Evolutionary conservation across 2,329 filamentous ascomycete genomes (phyloP).

Genomic region (Talaromyces sp.): DNA sequence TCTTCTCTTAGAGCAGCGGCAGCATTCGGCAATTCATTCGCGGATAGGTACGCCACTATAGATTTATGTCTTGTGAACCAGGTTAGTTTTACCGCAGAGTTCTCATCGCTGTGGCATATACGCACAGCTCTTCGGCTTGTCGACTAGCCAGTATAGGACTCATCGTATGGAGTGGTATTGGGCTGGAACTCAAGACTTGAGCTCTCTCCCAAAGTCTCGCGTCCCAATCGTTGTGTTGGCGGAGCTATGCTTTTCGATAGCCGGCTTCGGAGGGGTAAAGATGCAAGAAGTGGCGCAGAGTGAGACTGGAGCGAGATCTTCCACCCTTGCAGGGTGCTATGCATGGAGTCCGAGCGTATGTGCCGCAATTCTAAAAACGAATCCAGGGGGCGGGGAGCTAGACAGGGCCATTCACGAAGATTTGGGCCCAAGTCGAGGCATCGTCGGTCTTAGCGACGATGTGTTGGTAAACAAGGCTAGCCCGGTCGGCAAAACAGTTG

Average conservation of each 20-base stretch:
- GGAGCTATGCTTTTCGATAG: background rate
- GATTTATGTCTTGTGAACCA: constrained; percentile 70
- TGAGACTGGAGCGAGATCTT: background rate
- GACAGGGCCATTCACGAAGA: background rate
- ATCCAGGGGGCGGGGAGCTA: background rate
- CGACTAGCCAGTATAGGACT: constrained; percentile 69
- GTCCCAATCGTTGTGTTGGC: background rate
- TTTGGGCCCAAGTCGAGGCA: background rate
- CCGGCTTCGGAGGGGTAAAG: background rate
- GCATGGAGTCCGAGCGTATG: background rate
- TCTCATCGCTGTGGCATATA: constrained; percentile 16
- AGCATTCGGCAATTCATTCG: constrained; percentile 64
- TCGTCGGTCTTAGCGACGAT: background rate
- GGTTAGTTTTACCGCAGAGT: constrained; percentile 14
- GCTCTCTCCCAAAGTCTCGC: background rate
- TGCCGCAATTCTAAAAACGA: background rate
- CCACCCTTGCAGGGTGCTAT: background rate
- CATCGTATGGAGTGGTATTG: constrained; percentile 44
- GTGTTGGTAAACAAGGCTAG: constrained; percentile 1
- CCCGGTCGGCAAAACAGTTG: background rate
- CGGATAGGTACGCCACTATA: constrained; percentile 80
- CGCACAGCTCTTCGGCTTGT: constrained; percentile 86
- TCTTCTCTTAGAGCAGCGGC: constrained; percentile 72
- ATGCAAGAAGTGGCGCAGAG: background rate
- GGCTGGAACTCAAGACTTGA: background rate